phyloP scores from a whole-genome alignment of 2,329 filamentous ascomycete genomes.

The Botrytis galanthina region DNA sequence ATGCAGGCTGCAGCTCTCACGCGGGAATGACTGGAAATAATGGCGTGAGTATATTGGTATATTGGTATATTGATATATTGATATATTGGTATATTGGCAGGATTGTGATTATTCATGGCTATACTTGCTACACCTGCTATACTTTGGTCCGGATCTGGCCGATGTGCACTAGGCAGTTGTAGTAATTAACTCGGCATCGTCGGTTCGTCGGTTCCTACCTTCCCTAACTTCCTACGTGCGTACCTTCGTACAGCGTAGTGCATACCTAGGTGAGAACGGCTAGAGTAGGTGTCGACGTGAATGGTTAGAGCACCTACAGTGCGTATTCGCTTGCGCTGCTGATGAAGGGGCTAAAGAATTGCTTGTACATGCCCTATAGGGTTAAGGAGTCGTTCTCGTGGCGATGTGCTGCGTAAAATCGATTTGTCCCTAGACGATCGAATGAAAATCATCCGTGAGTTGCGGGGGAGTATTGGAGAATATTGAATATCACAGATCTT shows the following conservation, averaged over 20 bases:
- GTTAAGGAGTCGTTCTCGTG: background rate
- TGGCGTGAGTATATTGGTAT: too few relatives aligned
- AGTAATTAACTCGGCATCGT: background rate
- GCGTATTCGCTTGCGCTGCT: background rate
- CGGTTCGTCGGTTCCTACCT: background rate
- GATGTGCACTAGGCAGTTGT: background rate
- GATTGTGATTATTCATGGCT: background rate
- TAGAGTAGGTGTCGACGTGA: background rate
- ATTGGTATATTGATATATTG: too few relatives aligned
- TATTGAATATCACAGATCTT: slow-evolving; percentile 9
- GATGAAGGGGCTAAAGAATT: background rate
- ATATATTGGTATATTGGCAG: background rate
- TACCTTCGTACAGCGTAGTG: background rate
- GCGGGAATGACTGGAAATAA: background rate
- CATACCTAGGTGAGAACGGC: background rate
- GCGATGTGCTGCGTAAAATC: background rate
- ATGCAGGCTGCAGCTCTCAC: background rate
- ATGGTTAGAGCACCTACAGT: background rate
- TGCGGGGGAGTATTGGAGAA: slow-evolving; percentile 4
- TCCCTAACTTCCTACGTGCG: too few relatives aligned
- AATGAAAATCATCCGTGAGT: slow-evolving; percentile 2
- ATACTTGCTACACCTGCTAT: background rate
- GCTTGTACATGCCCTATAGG: background rate
- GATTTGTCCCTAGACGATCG: background rate
- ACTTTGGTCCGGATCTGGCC: background rate